Conservation (phyloP, 106 monocot genomes). For the Acorus gramineus region DNA sequence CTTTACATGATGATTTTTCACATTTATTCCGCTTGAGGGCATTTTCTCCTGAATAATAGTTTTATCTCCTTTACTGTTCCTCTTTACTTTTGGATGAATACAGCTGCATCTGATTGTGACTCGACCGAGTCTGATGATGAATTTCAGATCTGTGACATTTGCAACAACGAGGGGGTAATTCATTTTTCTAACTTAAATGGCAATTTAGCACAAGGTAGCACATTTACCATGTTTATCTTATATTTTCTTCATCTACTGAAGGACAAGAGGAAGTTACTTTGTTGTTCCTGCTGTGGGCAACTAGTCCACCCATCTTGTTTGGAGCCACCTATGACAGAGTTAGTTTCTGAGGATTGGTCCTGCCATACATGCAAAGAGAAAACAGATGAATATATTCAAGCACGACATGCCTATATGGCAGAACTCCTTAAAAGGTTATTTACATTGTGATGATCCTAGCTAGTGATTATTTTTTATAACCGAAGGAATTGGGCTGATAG, state of each 20-base stretch:
- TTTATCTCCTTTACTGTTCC: no score
- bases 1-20: no score
- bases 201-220: constrained; percentile 1
- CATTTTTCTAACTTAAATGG: background rate
- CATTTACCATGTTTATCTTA: constrained; percentile 5
- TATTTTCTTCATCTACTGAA: constrained; percentile 13
- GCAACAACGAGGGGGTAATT: constrained; percentile 80
- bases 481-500: no score
- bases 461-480: no score
- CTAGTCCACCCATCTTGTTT: constrained; percentile 77
- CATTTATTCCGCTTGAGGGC: no score
- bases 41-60: no score
- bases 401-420: constrained; percentile 70
- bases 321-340: constrained; percentile 63
- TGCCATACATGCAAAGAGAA: constrained; percentile 78
- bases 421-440: constrained; percentile 64
- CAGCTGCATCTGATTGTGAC: constrained; percentile 80
- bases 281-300: constrained; percentile 86
- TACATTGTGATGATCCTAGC: background rate
- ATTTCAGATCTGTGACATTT: constrained; percentile 92
- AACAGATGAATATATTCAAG: constrained; percentile 78
- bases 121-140: constrained; percentile 90
- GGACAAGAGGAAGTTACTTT: constrained; percentile 79
- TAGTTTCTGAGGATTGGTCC: constrained; percentile 60
- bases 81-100: constrained; percentile 8